Conservation (phyloP, 805 yeast species). For the Cyberlindnera mississippiensis region DNA sequence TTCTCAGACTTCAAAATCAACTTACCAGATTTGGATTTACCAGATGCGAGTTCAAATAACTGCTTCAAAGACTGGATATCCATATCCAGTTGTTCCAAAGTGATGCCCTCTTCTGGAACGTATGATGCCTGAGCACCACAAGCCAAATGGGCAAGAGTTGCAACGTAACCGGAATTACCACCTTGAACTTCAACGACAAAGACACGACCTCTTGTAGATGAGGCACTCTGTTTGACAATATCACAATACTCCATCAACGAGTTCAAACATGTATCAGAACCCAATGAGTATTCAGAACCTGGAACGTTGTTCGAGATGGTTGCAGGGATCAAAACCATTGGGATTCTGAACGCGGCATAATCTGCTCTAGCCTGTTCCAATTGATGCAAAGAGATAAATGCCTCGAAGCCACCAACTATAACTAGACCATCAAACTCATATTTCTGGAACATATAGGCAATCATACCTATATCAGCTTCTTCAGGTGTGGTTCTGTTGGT, state of each 20-base stretch:
- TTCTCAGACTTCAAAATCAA: slow-evolving; percentile 63
- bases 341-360: slow-evolving; percentile 91
- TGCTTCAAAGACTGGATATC: slow-evolving; percentile 54
- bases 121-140: slow-evolving; percentile 65
- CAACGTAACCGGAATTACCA: slow-evolving; percentile 92
- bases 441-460: slow-evolving; percentile 91
- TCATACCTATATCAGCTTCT: slow-evolving; percentile 70
- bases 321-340: slow-evolving; percentile 91
- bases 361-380: slow-evolving; percentile 68
- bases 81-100: slow-evolving; percentile 54
- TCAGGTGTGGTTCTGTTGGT: slow-evolving; percentile 86
- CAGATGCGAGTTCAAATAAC: slow-evolving; percentile 57
- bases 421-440: slow-evolving; percentile 83
- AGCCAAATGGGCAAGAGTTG: slow-evolving; percentile 64
- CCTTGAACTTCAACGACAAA: slow-evolving; percentile 98
- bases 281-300: slow-evolving; percentile 96
- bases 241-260: slow-evolving; percentile 90
- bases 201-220: slow-evolving; percentile 89
- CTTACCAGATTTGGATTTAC: slow-evolving; percentile 66
- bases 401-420: slow-evolving; percentile 96
- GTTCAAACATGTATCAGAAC: slow-evolving; percentile 94
- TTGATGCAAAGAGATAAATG: slow-evolving; percentile 81
- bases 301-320: slow-evolving; percentile 98
- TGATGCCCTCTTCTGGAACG: slow-evolving; percentile 77
- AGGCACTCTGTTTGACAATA: slow-evolving; percentile 89